Evolutionary conservation across 768 basidiomycete genomes (phyloP), one percentile per base, ranked within the genome.

Genomic region (Lenzites betulinus): DNA sequence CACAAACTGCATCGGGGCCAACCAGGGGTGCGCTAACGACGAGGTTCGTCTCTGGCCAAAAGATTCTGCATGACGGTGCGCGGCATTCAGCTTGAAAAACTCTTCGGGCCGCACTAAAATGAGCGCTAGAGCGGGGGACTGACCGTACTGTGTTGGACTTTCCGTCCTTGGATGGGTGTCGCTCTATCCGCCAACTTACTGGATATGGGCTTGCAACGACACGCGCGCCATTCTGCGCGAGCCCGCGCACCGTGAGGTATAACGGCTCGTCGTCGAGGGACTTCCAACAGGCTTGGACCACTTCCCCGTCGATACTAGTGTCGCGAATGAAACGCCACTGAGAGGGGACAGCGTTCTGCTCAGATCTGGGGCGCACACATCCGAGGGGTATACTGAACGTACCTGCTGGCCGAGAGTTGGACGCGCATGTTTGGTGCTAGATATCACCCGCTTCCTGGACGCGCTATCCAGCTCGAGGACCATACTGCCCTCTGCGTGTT

Each of bases 131-230:
- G 15, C 4, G 15, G 15, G 15, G 15, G 15, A 18, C 38, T 7
- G 38, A 39, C 38, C 38, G 38, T 3, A 39, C 26, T 8, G 28
- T 23, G n/a, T n/a, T n/a, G 13, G 12, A 16, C 13, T 16, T 13
- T 7, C 13, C 13, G 23, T 11, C 46, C 13, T 26, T 16, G 12
- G 46, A 5, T 23, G 2, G 25, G 25, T 12, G 5, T 7, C 46
- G 26, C 18, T 65, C 56, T 18, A 61, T 47, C 36, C 57, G 46
- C 68, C 68, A 69, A 35, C 56, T 58, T 18, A 58, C 58, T 5
- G 69, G 69, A 46, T 59, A 70, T 4, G 56, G 51, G 51, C 64
- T 64, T 5, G 64, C 66, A 33, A 66, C 54, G 23, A 70, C 16
- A 5, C 51, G 16, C 11, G 58, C 54, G 18, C 60, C 64, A 2